These are phyloP conservation scores for Vitis riparia DNA, from an alignment of 164 flowering plant genomes.

Conservation along the genomic window DNA sequence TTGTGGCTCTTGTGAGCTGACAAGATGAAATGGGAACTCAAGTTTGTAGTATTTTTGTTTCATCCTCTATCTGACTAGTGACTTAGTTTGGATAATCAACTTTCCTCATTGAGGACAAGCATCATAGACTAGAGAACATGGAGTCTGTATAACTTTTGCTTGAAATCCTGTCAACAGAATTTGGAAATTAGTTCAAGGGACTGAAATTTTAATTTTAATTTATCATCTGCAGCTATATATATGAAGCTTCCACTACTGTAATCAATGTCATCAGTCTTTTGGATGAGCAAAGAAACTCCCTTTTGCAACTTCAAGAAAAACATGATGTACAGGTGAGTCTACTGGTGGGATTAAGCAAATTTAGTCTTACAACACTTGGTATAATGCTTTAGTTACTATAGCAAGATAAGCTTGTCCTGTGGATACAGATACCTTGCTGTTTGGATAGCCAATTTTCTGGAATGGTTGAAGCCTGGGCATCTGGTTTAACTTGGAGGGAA, in stretches of 20 bases:
- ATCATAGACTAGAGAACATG: neutral
- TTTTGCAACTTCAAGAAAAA: conserved; percentile 75
- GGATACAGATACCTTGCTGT: conserved; percentile 61
- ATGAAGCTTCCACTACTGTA: conserved; percentile 77
- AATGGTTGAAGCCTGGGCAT: conserved; percentile 99
- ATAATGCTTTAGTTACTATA: neutral
- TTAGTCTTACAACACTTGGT: neutral
- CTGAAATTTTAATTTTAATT: neutral
- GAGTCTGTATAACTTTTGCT: neutral
- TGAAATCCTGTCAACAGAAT: neutral
- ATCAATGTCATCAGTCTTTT: conserved; percentile 40
- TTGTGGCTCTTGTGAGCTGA: too few species aligned
- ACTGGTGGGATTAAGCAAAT: neutral
- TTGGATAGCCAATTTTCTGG: conserved; percentile 89
- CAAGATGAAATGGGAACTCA: too few species aligned
- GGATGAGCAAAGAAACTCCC: conserved; percentile 67
- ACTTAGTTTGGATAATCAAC: too few species aligned
- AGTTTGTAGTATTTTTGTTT: too few species aligned
- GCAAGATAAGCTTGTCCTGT: conserved; percentile 6
- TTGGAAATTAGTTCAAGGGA: neutral
- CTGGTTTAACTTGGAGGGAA: conserved; percentile 92
- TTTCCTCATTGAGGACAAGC: neutral
- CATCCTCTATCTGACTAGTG: too few species aligned
- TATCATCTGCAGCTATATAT: conserved; percentile 55
- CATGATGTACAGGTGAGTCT: conserved; percentile 65